Evolutionary conservation across 768 basidiomycete species (phyloP).

Genomic region (Rhodotorula kratochvilovae): DNA sequence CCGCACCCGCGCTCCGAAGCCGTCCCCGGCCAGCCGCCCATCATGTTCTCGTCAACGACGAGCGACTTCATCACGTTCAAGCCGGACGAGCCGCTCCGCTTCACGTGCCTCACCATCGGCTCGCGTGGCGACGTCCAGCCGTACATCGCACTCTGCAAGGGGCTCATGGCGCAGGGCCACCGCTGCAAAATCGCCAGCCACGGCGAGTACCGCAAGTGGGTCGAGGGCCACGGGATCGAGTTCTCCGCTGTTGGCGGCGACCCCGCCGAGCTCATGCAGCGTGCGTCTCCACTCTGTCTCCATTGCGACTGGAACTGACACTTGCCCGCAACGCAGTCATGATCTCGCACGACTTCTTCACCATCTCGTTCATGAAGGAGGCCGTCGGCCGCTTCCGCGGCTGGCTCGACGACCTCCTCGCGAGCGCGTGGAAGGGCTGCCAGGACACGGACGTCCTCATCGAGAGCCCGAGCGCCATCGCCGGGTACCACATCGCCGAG

Average conservation of each 20-base stretch:
- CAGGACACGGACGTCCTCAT: slow-evolving; percentile 82
- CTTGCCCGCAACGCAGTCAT: slow-evolving; percentile 57
- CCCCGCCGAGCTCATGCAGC: slow-evolving; percentile 90
- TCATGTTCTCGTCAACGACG: slow-evolving; percentile 94
- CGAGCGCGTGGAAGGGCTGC: slow-evolving; percentile 93
- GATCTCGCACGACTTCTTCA: slow-evolving; percentile 96
- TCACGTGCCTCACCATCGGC: slow-evolving; percentile 94
- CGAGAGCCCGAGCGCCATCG: slow-evolving; percentile 96
- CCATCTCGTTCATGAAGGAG: slow-evolving; percentile 89
- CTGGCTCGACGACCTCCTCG: slow-evolving; percentile 93
- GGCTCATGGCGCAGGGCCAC: slow-evolving; percentile 84
- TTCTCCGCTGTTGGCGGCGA: slow-evolving; percentile 92
- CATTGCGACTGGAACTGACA: rapidly evolving
- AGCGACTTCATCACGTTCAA: slow-evolving; percentile 96
- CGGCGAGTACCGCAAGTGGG: slow-evolving; percentile 87
- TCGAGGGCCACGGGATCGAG: slow-evolving; percentile 74
- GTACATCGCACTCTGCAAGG: slow-evolving; percentile 92
- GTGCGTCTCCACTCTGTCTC: not conserved
- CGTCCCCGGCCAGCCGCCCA: slow-evolving; percentile 51
- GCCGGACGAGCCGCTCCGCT: slow-evolving; percentile 73
- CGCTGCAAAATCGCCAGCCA: slow-evolving; percentile 86
- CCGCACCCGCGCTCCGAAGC: slow-evolving; percentile 38
- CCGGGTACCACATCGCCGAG: slow-evolving; percentile 93
- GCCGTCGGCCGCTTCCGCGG: slow-evolving; percentile 82
- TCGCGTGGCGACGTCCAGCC: slow-evolving; percentile 97